Evolutionary conservation across 768 basidiomycete genomes (phyloP), one percentile per base, ranked within the genome.

Genomic region (Tulasnella sp.): DNA sequence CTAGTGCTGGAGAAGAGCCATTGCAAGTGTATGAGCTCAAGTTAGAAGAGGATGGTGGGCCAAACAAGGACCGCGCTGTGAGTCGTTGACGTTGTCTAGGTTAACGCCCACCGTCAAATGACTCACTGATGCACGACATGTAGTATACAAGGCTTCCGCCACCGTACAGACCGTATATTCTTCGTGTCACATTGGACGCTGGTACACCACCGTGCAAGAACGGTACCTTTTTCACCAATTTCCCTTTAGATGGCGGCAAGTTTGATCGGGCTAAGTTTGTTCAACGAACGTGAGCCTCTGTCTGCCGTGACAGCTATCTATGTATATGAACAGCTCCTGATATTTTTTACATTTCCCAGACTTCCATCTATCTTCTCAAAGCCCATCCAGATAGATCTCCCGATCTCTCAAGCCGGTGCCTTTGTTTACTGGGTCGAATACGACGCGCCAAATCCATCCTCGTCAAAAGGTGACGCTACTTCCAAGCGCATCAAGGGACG

Each of bases 81-180:
- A 68, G 86, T 77, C 13, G 32, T 21, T 23, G 17, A 13, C 59
- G 60, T 32, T 51, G 27, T 50, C 38, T 19, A 44, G 13, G 50
- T n/a, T n/a, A n/a, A n/a, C n/a, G n/a, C n/a, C n/a, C 30, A 52
- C 61, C 64, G 48, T 65, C 48, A n/a, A 51, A 24, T 24, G 53
- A 42, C 64, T 23, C 63, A 34, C 45, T 55, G 63, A 27, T 61
- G 62, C 43, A 17, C 58, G 21, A 61, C 43, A 11, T n/a, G 21
- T 65, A 97, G 96, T 97, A 98, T 71, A 86, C 95, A 66, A 92
- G 96, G 42, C 82, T 99, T 17, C 96, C 96, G 8, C 92, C 96
- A 10, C 90, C 94, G 23, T 79, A 83, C 68, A 74, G 75, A 17
- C 94, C 94, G 0, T 99, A 98, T 69, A 80, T 98, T 51, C 75